Conservation (phyloP, 371 early-diverging fungal genomes). For the Mortierella sp. region DNA sequence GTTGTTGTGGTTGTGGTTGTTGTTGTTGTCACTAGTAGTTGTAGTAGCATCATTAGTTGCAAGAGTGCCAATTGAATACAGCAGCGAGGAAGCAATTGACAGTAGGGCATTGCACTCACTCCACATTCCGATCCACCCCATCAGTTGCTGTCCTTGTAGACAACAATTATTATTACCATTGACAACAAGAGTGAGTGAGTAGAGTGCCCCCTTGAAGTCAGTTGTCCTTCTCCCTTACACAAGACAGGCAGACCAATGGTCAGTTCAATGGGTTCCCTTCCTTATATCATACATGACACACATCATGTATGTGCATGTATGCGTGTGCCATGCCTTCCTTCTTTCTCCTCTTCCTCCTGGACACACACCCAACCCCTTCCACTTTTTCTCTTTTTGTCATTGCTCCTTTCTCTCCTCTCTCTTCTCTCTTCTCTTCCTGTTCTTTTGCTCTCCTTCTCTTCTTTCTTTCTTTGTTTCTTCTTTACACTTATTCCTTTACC, state of each 20-base stretch:
- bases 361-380: slow-evolving; percentile 3
- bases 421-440: background rate
- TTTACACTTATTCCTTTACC: background rate
- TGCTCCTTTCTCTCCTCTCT: background rate
- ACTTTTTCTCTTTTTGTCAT: background rate
- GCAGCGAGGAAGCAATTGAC: background rate
- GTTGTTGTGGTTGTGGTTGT: background rate
- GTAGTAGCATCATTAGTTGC: too few relatives aligned
- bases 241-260: background rate
- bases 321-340: background rate
- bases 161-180: background rate
- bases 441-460: background rate
- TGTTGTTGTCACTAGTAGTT: background rate
- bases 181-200: background rate
- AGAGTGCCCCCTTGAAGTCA: slow-evolving; percentile 2
- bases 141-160: background rate
- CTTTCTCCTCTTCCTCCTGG: slow-evolving; percentile 1
- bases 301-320: background rate
- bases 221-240: background rate
- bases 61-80: too few relatives aligned
- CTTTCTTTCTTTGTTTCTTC: background rate
- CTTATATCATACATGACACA: background rate
- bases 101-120: background rate
- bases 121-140: slow-evolving; percentile 2
- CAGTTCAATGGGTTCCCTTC: too few relatives aligned